Evolutionary conservation across 2,329 filamentous ascomycete genomes (phyloP).

Genomic region (Tolypocladium amazonense): DNA sequence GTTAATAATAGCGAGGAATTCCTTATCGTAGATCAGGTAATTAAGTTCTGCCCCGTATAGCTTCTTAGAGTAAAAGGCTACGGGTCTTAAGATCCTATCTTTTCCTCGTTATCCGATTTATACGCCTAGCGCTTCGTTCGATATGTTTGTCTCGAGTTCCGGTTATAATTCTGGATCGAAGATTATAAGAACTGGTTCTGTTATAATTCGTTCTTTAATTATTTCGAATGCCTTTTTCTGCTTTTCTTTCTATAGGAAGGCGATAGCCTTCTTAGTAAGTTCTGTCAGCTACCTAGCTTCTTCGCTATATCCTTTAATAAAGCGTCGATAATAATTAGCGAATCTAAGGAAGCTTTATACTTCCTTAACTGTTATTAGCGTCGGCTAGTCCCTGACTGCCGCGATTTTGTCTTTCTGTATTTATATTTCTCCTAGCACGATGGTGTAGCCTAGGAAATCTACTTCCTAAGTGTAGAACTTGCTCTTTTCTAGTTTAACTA

Average conservation of each 20-base stretch:
- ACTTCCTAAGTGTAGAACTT: background rate
- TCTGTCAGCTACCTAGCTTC: background rate
- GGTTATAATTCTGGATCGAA: slow-evolving; percentile 1
- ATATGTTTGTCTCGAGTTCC: slow-evolving; percentile 6
- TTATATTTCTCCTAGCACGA: no score
- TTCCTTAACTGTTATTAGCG: background rate
- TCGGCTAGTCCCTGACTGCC: background rate
- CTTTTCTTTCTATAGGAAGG: background rate
- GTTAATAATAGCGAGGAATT: slow-evolving; percentile 12
- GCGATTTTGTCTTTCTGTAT: background rate
- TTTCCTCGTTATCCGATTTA: slow-evolving; percentile 4
- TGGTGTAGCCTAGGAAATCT: background rate
- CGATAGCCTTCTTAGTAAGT: background rate
- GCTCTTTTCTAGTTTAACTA: background rate
- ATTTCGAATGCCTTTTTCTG: background rate
- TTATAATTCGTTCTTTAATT: background rate
- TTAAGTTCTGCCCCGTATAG: slow-evolving; percentile 10
- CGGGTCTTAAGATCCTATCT: slow-evolving; percentile 3
- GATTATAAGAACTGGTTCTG: background rate
- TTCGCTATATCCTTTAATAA: background rate
- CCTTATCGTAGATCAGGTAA: slow-evolving; percentile 11
- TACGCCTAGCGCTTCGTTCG: slow-evolving; percentile 1
- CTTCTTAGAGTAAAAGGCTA: slow-evolving; percentile 9
- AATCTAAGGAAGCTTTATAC: background rate
- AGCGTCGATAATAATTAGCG: background rate